Evolutionary conservation across 225 moss, liverwort and hornwort genomes (phyloP), one percentile per base, ranked within the genome.

Genomic region (Marchantia polymorpha): DNA sequence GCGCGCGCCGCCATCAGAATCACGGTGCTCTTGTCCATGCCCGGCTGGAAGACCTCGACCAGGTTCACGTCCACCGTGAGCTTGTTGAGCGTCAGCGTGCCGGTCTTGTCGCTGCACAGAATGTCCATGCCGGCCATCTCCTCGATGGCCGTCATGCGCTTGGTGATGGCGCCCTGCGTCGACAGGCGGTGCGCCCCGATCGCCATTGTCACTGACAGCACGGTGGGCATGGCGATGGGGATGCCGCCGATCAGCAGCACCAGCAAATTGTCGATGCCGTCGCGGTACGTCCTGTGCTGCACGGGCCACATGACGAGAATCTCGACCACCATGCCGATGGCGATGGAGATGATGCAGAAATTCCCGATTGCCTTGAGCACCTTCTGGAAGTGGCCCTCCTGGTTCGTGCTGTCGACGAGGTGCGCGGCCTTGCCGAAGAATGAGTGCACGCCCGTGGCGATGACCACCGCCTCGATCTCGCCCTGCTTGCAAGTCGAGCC

Each of bases 171-270:
- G 3, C 79, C 65, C 63, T 80, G 80, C 5, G 31, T 16, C 12
- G 80, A 80, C 11, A 80, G 80, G 25, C 73, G 14, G 39, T 80
- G 80, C 15, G 80, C 73, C 3, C 80, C 80, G 59, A 80, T 74
- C 12, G 80, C 80, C 80, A 39, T 39, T 2, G 39, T 39, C 3
- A 39, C 39, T 5, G 39, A 39, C 3, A 39, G 39, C 39, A 39
- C 80, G 31, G 80, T 80, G 26, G 80, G 80, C 80, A 80, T 80
- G 3, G 80, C 73, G 8, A 80, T 80, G 6, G 80, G 80, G 50
- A 80, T 80, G 26, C 80, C 80, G 7, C 80, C 80, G 51, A 80
- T 80, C 74, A 39, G 39, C 39, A 39, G 39, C 39, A 39, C 39
- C 39, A 39, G 39, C 39, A 39, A 5, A 5, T 39, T 80, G 72